phyloP scores from a whole-genome alignment of 2,329 filamentous ascomycete species.

The Ceratocystis huliohia region DNA sequence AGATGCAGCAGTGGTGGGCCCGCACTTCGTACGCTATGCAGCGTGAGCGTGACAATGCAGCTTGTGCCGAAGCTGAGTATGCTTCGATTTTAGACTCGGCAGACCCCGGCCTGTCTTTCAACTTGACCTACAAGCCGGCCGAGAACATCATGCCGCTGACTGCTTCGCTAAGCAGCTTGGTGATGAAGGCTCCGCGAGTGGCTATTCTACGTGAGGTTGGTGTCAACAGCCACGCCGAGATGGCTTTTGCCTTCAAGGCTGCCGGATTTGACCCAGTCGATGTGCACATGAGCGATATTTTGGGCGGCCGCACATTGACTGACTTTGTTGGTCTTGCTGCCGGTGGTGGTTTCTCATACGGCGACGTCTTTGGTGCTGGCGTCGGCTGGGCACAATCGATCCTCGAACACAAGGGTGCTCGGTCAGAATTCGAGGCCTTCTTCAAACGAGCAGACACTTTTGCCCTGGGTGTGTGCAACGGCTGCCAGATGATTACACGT shows the following conservation, averaged over 20 bases:
- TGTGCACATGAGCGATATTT: slow-evolving; percentile 92
- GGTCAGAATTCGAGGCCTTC: slow-evolving; percentile 69
- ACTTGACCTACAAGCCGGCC: slow-evolving; percentile 64
- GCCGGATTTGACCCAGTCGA: slow-evolving; percentile 88
- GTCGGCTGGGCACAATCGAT: slow-evolving; percentile 94
- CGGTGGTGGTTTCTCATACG: slow-evolving; percentile 92
- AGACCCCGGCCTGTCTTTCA: slow-evolving; percentile 76
- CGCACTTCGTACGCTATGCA: slow-evolving; percentile 86
- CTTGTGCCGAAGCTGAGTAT: slow-evolving; percentile 74
- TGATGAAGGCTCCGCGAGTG: slow-evolving; percentile 52
- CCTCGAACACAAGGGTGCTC: slow-evolving; percentile 63
- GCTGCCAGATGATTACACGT: slow-evolving; percentile 85
- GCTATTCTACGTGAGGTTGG: slow-evolving; percentile 92
- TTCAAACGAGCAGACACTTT: slow-evolving; percentile 86
- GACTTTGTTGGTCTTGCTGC: slow-evolving; percentile 81
- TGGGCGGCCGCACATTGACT: slow-evolving; percentile 63
- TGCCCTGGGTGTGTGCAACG: slow-evolving; percentile 88
- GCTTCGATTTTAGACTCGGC: slow-evolving; percentile 57
- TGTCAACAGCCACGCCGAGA: slow-evolving; percentile 91
- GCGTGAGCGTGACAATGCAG: slow-evolving; percentile 73
- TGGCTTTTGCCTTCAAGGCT: slow-evolving; percentile 88
- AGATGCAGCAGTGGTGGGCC: slow-evolving; percentile 79
- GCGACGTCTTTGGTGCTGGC: slow-evolving; percentile 74
- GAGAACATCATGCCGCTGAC: slow-evolving; percentile 61
- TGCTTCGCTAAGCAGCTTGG: slow-evolving; percentile 35